Evolutionary conservation across 2,329 filamentous ascomycete genomes (phyloP).

Genomic region (Fusarium algeriense): DNA sequence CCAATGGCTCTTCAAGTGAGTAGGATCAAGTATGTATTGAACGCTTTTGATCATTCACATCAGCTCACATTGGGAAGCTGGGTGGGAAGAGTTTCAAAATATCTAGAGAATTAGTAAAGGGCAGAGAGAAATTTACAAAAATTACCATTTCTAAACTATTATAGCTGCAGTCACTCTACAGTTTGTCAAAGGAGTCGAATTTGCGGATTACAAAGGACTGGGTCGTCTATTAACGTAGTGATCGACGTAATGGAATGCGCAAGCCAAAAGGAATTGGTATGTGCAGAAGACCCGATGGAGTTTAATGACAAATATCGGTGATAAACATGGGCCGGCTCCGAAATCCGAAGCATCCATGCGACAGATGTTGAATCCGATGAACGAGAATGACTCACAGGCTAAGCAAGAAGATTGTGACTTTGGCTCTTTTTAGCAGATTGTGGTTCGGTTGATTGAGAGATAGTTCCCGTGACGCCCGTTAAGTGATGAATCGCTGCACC

Average conservation of each 20-base stretch:
- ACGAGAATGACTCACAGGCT: conserved; percentile 36
- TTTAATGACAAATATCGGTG: conserved; percentile 44
- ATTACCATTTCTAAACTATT: neutral
- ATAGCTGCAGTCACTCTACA: neutral
- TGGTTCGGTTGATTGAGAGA: conserved; percentile 6
- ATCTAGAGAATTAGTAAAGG: conserved; percentile 1
- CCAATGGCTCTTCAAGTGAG: neutral
- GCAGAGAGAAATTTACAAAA: neutral
- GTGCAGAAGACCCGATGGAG: conserved; percentile 2
- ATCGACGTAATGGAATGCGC: neutral
- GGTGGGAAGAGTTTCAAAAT: neutral
- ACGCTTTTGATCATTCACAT: neutral
- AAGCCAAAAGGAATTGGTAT: neutral
- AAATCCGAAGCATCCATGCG: conserved; percentile 33
- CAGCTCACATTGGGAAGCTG: neutral
- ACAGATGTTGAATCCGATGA: conserved; percentile 19
- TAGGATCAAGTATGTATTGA: neutral
- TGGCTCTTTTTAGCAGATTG: conserved; percentile 12
- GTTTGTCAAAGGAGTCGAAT: neutral
- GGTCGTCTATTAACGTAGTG: neutral
- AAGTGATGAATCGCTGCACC: conserved; percentile 4
- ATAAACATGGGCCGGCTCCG: conserved; percentile 37
- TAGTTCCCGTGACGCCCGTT: conserved; percentile 5
- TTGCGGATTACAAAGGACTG: neutral
- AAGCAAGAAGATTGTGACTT: conserved; percentile 9